Base-by-base conservation (phyloP, 2,329 filamentous ascomycete species). In the Alternaria sp. region DNA sequence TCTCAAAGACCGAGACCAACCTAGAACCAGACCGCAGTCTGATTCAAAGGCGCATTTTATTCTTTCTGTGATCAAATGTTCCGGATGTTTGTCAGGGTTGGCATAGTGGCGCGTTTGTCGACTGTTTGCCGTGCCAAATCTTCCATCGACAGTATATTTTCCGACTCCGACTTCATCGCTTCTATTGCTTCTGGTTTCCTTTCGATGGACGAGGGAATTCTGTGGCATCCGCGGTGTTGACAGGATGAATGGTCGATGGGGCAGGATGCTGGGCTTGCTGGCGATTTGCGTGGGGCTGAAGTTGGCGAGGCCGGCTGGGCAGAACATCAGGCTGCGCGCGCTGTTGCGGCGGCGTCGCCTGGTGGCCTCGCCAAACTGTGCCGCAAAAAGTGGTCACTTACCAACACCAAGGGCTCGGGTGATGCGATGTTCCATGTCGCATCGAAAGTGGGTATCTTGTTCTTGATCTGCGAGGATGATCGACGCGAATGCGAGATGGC, bases 111-210 rank as follows among this genome's bases (percentile, higher is more conserved):
- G 0, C 13, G 4, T 36, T n/a, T n/a, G 15, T 40, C 32, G 32
- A 17, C 32, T 40, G 32, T 40, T 40, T 1, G 3, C 15, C 15
- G 32, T 10, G 32, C 15, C 32, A n/a, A 10, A n/a, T 17, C 15
- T 40, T 40, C 3, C 15, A 40, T 40, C 15, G 32, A 40, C 1
- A 3, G 2, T 10, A 0, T 17, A 40, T 10, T n/a, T 5, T 40
- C 3, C 36, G 0, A 17, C 3, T 11, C n/a, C 2, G 36, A 17
- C n/a, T 40, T 4, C 0, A 40, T 6, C 0, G n/a, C 36, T 17
- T 40, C 3, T 1, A 40, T 5, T 17, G n/a, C 36, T 6, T 40
- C 36, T 11, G 36, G 1, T 17, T 10, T 17, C 32, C 8, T 0
- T 40, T 40, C 1, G 4, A 40, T 40, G 32, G 1, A 8, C 32